Evolutionary conservation across 169 alveolate genomes (phyloP), one percentile per base, ranked within the genome.

Genomic region (Cryptosporidium bovis): DNA sequence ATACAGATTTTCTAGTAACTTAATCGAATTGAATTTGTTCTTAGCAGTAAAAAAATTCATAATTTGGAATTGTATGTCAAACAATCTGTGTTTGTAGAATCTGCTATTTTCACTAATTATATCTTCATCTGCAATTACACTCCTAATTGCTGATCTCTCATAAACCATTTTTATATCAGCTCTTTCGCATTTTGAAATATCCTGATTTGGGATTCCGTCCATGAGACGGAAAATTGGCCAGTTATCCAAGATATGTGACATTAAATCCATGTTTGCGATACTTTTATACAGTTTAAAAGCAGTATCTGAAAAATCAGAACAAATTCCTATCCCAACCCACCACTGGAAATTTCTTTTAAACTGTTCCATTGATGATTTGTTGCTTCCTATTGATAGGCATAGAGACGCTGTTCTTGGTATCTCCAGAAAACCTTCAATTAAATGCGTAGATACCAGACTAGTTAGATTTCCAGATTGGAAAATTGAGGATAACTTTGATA

Each of bases 381-480:
- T 53, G 40, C 44, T 51, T 50, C 82, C 82, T 29, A 69, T 4
- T 0, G 83, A 69, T 18, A 69, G 55, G 68, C 67, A 69, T n/a
- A 69, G 44, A 2, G 83, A 50, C 12, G 29, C 51, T 51, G 50
- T 69, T 34, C 83, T 69, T 56, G 83, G 83, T 29, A 69, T 69
- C 1, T 10, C 40, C 13, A 69, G 7, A 69, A 20, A 56, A 4
- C 64, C 29, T 5, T 53, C 2, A 13, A 62, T 62, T 5, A 18
- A 18, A 8, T 62, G 68, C 8, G 1, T 1, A 8, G 36, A 27
- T 62, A 62, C 6, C 13, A 62, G 31, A 62, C 13, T 18, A 5
- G 46, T 27, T 33, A 62, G 6, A 62, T 62, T 62, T 62, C 40
- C 64, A n/a, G 6, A 20, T n/a, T 16, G 20, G 5, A 53, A 13